Conservation (phyloP, 2,329 filamentous ascomycete species). For the Eurotiales sp. region DNA sequence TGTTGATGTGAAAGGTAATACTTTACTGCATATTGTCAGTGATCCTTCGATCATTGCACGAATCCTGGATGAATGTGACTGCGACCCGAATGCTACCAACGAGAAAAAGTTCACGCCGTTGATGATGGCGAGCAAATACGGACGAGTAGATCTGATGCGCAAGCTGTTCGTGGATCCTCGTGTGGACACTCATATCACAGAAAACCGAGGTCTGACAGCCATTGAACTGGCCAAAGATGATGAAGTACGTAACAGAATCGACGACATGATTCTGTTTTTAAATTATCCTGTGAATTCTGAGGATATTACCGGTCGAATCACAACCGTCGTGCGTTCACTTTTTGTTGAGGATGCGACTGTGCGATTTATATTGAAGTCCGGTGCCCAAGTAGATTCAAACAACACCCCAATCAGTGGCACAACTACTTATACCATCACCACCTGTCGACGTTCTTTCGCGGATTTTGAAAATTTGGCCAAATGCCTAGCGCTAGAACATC, state of each 20-base stretch:
- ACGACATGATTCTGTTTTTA: slow-evolving; percentile 84
- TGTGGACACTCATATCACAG: slow-evolving; percentile 79
- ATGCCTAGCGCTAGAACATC: slow-evolving; percentile 82
- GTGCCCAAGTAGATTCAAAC: slow-evolving; percentile 59
- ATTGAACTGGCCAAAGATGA: slow-evolving; percentile 97
- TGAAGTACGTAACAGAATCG: slow-evolving; percentile 92
- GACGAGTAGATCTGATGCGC: slow-evolving; percentile 86
- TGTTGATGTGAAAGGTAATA: slow-evolving; percentile 89
- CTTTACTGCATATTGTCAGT: slow-evolving; percentile 90
- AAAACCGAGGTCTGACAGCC: slow-evolving; percentile 83
- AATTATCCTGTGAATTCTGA: slow-evolving; percentile 51
- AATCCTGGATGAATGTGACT: slow-evolving; percentile 79
- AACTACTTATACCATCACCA: slow-evolving; percentile 78
- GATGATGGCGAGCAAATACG: slow-evolving; percentile 99
- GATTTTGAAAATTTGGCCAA: slow-evolving; percentile 90
- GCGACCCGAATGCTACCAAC: slow-evolving; percentile 94
- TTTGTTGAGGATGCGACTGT: slow-evolving; percentile 97
- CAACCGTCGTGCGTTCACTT: slow-evolving; percentile 88
- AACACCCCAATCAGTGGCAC: slow-evolving; percentile 49
- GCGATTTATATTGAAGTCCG: slow-evolving; percentile 89
- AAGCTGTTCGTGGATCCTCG: slow-evolving; percentile 81
- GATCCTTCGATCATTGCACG: slow-evolving; percentile 71
- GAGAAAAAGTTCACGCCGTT: slow-evolving; percentile 92
- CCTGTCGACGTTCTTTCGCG: slow-evolving; percentile 77
- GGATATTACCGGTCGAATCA: slow-evolving; percentile 74